Conservation (phyloP, 176 grass and related monocot genomes). For the Dactylis glomerata region DNA sequence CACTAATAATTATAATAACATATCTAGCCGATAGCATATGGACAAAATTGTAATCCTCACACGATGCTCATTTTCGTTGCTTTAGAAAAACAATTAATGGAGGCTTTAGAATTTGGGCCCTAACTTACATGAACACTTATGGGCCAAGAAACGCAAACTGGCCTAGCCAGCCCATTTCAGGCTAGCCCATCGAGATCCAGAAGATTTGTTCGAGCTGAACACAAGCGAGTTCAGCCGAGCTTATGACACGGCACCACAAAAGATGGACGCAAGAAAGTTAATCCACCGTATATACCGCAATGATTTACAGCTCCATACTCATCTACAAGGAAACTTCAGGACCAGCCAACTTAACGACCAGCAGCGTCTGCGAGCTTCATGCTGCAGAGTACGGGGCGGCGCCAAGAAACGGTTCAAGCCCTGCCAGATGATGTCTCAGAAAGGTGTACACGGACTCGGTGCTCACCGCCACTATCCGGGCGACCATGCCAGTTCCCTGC, state of each 20-base stretch:
- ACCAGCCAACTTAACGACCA: neutral
- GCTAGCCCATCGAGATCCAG: neutral
- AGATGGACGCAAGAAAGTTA: neutral
- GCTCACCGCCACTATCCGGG: slow-evolving; percentile 49
- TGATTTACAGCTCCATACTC: neutral
- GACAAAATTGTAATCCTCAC: no score
- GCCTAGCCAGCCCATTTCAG: neutral
- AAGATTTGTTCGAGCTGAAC: no score
- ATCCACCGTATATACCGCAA: neutral
- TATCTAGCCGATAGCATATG: no score
- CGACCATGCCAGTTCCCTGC: slow-evolving; percentile 68
- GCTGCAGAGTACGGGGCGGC: slow-evolving; percentile 54
- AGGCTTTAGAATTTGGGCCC: no score
- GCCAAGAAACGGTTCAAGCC: slow-evolving; percentile 58
- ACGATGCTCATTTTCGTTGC: no score
- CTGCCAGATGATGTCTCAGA: slow-evolving; percentile 56
- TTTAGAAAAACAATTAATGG: no score
- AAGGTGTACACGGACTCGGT: slow-evolving; percentile 73
- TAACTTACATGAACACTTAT: neutral
- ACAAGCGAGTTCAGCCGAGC: neutral
- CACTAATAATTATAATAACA: no score
- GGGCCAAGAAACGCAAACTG: neutral
- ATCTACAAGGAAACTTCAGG: neutral
- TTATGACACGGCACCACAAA: neutral
- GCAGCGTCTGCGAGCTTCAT: slow-evolving; percentile 23